A percentile compares a stretch with the other conserved stretches of the same genome.
Evolutionary conservation across 106 monocot genomes (phyloP).

Genomic region (Chionographis japonica): DNA sequence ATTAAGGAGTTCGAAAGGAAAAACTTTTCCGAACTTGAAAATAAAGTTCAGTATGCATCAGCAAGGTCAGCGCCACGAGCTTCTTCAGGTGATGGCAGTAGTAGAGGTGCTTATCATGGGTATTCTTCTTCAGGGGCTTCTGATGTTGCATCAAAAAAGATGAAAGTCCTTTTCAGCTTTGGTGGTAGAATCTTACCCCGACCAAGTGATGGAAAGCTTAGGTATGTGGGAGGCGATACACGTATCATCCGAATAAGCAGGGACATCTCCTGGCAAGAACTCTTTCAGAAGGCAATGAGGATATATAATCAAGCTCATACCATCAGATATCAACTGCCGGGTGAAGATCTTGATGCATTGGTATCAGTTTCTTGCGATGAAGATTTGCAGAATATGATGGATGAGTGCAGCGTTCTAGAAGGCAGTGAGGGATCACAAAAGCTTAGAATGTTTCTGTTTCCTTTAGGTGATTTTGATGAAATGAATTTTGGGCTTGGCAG

Average conservation of each 20-base stretch:
- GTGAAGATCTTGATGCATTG: constrained; percentile 88
- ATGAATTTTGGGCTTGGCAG: constrained; percentile 45
- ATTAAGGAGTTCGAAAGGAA: constrained; percentile 44
- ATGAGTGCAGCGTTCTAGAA: constrained; percentile 72
- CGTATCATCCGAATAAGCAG: constrained; percentile 59
- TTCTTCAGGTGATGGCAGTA: constrained; percentile 48
- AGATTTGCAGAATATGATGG: constrained; percentile 93
- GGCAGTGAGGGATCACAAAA: constrained; percentile 61
- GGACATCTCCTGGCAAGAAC: constrained; percentile 75
- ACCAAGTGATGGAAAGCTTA: constrained; percentile 83
- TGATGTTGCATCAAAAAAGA: constrained; percentile 39
- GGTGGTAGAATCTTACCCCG: constrained; percentile 88
- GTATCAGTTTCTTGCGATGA: constrained; percentile 88
- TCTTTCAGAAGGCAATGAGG: constrained; percentile 52
- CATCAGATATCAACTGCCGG: constrained; percentile 91
- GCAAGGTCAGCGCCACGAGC: constrained; percentile 21
- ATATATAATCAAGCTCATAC: constrained; percentile 53
- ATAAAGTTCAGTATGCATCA: constrained; percentile 32
- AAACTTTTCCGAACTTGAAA: constrained; percentile 28
- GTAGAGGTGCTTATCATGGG: constrained; percentile 32
- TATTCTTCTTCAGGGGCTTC: constrained; percentile 63
- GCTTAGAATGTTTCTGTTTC: constrained; percentile 81
- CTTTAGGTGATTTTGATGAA: constrained; percentile 49
- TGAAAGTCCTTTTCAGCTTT: constrained; percentile 84
- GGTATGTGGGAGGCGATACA: constrained; percentile 96